Base-by-base conservation (phyloP, 257 asterid genomes). In the Cruciata laevipes region DNA sequence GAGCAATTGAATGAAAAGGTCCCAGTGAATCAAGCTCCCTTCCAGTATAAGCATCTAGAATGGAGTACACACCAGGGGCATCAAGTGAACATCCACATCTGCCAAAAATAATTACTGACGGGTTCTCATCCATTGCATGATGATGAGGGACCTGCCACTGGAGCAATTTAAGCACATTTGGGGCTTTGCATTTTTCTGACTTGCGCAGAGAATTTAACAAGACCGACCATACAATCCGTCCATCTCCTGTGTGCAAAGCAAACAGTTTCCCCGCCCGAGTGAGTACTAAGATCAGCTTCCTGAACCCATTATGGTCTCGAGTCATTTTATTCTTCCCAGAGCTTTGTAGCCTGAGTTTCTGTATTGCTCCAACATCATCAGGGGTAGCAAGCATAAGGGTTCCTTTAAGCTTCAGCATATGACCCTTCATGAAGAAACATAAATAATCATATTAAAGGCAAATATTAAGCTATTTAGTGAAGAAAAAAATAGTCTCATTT, bases 81-180 rank as follows among this genome's bases (percentile, higher is more conserved):
- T 88, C 93, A 69, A 77, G 71, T 73, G 71, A 71, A 69, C 24
- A 69, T 32, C 90, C 97, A 73, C 99, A 90, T 81, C 85, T 88
- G 67, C 97, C 99, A 76, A 90, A 83, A 63, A 94, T 89, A 66
- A 94, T 83, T 69, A 94, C 88, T 42, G 99, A 90, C 65, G 99
- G 97, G 71, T 93, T 85, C 79, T 90, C 95, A 69, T 93, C 96
- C 85, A 94, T 58, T 31, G 91, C 97, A 80, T 94, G 99, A 83
- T 93, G 99, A 83, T 94, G 99, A 69, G 99, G 99, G 72, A 86
- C 95, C 73, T 90, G 99, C 99, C 99, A 94, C 77, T 87, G 96
- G 70, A 84, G 76, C 71, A 94, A 79, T 65, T 89, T 88, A 67
- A 94, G 81, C 65, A 83, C 92, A 73, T 72, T 81, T 35, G 99